Base-by-base conservation (phyloP, 441 rosid species). In the Eutrema salsugineum region DNA sequence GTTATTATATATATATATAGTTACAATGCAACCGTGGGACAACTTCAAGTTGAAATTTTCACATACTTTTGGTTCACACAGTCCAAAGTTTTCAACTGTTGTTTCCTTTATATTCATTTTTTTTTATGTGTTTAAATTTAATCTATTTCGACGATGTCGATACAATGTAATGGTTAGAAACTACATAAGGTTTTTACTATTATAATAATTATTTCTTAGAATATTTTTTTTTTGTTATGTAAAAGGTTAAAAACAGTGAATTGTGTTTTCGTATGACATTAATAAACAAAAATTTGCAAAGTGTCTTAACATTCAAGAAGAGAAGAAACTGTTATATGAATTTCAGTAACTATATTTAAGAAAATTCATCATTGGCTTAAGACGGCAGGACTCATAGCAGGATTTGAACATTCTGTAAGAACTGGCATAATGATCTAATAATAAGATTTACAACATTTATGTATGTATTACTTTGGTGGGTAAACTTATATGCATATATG, bases 11-110 rank as follows among this genome's bases (percentile, higher is more conserved):
- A 39, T 4, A 75, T 22, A 55, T 55, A 35, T 33, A 33, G 24
- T 22, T 32, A 56, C 35, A 56, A 47, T 63, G 66, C 66, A 69
- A 48, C 79, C 74, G 75, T 76, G 75, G 65, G 79, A 69, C 71
- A 62, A 76, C 43, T 63, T 66, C 54, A 55, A 56, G 75, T 69
- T 75, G 74, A 63, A 63, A 30, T 14, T 62, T 61, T 61, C 43
- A 61, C 64, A 14, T 51, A 44, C 63, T 75, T 74, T 68, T 68
- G 44, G 24, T 61, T 55, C 36, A n/a, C 53, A 22, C 27, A 36
- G 70, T 61, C 36, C 17, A 53, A 61, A 66, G 39, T 32, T 66
- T 40, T 17, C 44, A 17, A 54, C 63, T 55, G 35, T 62, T 1
- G 20, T 39, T 49, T 39, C 35, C 65, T 33, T 53, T 71, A 33